Conservation (phyloP, 495 filamentous ascomycete species). For the Entonaema liquescens region DNA sequence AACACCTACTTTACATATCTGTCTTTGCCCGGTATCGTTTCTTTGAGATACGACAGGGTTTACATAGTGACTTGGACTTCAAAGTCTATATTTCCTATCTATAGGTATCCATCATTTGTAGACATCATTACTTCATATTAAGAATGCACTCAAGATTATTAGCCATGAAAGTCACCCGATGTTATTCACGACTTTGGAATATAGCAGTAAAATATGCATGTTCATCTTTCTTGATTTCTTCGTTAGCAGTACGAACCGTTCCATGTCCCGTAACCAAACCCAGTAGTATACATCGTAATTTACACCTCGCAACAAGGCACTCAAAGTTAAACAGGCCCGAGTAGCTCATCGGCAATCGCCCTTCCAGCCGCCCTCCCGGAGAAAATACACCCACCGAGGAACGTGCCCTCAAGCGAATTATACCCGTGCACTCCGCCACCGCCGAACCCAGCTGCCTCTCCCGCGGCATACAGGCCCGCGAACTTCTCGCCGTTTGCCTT, state of each 20-base stretch:
- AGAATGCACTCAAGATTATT: neutral
- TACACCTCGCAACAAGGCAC: neutral
- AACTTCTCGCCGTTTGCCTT: conserved; percentile 53
- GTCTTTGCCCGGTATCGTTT: neutral
- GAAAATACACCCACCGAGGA: conserved; percentile 60
- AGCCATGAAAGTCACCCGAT: neutral
- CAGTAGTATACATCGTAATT: neutral
- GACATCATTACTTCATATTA: neutral
- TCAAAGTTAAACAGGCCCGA: conserved; percentile 22
- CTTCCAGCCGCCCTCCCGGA: conserved; percentile 58
- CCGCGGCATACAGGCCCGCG: conserved; percentile 59
- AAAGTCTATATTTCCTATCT: neutral
- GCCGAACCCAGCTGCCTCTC: conserved; percentile 63
- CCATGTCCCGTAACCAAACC: neutral
- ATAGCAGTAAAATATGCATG: neutral
- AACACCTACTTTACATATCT: neutral
- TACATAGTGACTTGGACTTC: neutral
- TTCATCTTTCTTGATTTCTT: neutral
- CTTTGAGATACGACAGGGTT: neutral
- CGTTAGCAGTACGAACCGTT: neutral
- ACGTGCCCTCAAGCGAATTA: conserved; percentile 61
- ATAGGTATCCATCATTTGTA: neutral
- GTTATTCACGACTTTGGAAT: too few relatives aligned
- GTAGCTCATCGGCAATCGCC: conserved; percentile 53
- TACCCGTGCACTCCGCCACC: conserved; percentile 64